Base-by-base conservation (phyloP, 306 rosid genomes). In the Malus sylvestris region DNA sequence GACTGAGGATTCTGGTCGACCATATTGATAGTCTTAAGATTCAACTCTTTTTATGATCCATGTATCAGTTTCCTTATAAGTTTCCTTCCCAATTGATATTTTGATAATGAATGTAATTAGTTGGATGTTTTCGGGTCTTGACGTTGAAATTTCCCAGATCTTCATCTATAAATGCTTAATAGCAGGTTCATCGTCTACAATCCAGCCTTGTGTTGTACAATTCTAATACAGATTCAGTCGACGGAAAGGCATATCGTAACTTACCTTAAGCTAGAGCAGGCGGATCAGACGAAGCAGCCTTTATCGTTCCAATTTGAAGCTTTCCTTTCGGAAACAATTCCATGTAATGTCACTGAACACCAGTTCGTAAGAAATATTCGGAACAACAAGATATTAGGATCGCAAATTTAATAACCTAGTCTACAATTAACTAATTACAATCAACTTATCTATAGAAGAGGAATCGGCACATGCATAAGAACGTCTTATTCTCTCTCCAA, bases 1-100 rank as follows among this genome's bases (percentile, higher is more conserved):
- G 97, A 94, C 61, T 91, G 78, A 88, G 42, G 40, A 25, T 67
- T 72, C 22, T 29, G 23, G 9, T 8, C 19, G n/a, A 20, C 62
- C 29, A 78, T 35, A 42, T 30, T 22, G 44, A 49, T n/a, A 23
- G 6, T 23, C 57, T 73, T n/a, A 23, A 27, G 72, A 49, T 58
- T 30, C 72, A 15, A 30, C n/a, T 67, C 70, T 22, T n/a, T 64
- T n/a, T 16, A 40, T 60, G 19, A 44, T 49, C 60, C 58, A 15
- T 69, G 23, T 44, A 25, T 60, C 67, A 51, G 75, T 49, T 35
- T 12, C 66, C 20, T 40, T 74, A 10, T 15, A 49, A 33, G n/a
- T 49, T 19, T 40, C 14, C 2, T 4, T 20, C 27, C 14, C 29
- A 30, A 68, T 44, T 68, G 59, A n/a, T 14, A 51, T 44, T 68